phyloP scores from a whole-genome alignment of 2,329 filamentous ascomycete species.

The Talaromyces sp. region DNA sequence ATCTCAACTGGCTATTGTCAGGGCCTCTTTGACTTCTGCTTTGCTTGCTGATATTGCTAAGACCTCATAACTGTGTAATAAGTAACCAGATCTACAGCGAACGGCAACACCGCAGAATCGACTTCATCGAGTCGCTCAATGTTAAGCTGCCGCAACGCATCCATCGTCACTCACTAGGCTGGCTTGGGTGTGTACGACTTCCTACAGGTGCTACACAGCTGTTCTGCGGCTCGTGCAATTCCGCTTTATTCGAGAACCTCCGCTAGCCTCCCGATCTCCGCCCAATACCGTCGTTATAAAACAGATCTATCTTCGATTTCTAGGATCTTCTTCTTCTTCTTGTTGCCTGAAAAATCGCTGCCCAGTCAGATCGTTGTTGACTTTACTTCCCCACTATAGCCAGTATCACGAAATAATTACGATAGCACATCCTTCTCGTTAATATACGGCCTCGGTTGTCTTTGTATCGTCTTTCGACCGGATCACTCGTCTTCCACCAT shows the following conservation, averaged over 20 bases:
- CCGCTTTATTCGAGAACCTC: constrained; percentile 6
- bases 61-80: neutral
- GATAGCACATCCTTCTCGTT: neutral
- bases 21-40: neutral
- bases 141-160: neutral
- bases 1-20: neutral
- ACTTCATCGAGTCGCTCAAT: neutral
- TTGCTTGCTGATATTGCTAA: neutral
- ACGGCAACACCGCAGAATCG: neutral
- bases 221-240: constrained; percentile 1
- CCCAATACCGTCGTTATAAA: neutral
- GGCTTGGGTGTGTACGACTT: neutral
- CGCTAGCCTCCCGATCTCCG: neutral
- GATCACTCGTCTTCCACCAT: constrained; percentile 35
- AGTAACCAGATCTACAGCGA: neutral
- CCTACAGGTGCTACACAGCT: neutral
- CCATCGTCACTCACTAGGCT: neutral
- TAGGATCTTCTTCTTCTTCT: neutral
- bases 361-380: neutral
- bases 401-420: neutral
- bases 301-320: constrained; percentile 1
- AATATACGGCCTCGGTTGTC: neutral
- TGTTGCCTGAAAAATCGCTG: neutral
- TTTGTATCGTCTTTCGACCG: neutral
- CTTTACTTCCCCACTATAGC: neutral